These are phyloP conservation scores for Rhododendron ferrugineum DNA, from an alignment of 148 eudicot species.

Conservation along the genomic window DNA sequence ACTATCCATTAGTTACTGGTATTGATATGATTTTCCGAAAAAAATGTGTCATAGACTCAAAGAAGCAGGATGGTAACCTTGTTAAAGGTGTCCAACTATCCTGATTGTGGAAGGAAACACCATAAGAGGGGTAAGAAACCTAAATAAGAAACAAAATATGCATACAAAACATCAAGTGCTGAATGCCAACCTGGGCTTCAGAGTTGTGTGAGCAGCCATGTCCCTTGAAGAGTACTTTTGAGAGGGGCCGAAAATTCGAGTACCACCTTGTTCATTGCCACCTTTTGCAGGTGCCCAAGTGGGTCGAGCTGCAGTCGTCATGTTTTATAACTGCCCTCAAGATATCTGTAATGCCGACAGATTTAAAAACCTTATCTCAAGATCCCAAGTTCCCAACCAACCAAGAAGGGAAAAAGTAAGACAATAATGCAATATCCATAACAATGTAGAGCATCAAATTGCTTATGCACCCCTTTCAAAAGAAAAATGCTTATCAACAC, in stretches of 20 bases:
- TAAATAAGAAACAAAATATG: not conserved
- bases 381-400: not conserved
- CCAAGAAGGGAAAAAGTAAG: not conserved
- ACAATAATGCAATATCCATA: not conserved
- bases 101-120: constrained; percentile 5
- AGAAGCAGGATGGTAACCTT: not conserved
- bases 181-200: constrained; percentile 66
- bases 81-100: not conserved
- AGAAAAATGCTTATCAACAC: not conserved
- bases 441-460: not conserved
- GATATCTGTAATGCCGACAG: not conserved
- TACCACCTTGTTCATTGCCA: constrained; percentile 96
- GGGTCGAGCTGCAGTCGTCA: constrained; percentile 99
- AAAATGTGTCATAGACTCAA: not conserved
- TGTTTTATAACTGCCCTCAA: constrained; percentile 22
- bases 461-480: not conserved
- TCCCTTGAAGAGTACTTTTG: constrained; percentile 97
- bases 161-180: not conserved
- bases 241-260: constrained; percentile 93
- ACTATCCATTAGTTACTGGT: not conserved
- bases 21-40: not conserved
- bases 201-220: constrained; percentile 82
- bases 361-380: not conserved
- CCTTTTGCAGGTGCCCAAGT: constrained; percentile 99
- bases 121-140: not conserved